These are phyloP conservation scores for Macrolepiota albuminosa DNA, from an alignment of 768 basidiomycete genomes.

Conservation along the genomic window DNA sequence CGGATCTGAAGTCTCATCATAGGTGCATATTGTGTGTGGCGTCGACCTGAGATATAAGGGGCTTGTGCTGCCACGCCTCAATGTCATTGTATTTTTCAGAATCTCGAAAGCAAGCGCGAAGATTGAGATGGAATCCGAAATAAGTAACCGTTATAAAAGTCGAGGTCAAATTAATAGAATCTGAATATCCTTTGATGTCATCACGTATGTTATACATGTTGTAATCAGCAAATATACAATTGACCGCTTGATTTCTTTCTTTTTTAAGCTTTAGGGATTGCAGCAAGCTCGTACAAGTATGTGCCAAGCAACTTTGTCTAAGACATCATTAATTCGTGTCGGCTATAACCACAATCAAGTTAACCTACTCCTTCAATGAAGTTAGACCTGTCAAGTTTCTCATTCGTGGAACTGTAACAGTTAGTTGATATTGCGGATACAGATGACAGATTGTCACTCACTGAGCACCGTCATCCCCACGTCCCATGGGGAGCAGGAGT, in stretches of 20 bases:
- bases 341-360: neutral
- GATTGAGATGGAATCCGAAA: neutral
- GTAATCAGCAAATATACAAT: neutral
- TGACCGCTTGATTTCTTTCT: neutral
- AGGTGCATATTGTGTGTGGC: neutral
- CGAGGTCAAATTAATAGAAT: neutral
- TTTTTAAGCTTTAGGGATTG: constrained; percentile 7
- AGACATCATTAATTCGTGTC: neutral
- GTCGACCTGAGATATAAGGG: neutral
- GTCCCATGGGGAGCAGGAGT: constrained; percentile 85
- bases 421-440: neutral
- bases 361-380: constrained; percentile 75
- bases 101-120: neutral
- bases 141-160: neutral
- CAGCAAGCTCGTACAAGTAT: constrained; percentile 73
- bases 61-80: neutral
- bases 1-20: neutral
- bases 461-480: constrained; percentile 94
- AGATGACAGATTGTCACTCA: constrained; percentile 31
- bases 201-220: neutral
- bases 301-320: constrained; percentile 74
- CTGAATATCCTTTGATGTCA: neutral
- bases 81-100: neutral
- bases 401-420: constrained; percentile 73
- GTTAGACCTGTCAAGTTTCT: constrained; percentile 90